Evolutionary conservation across 2,329 filamentous ascomycete genomes (phyloP), one percentile per base, ranked within the genome.

Genomic region (Ploettnerulaceae sp.): DNA sequence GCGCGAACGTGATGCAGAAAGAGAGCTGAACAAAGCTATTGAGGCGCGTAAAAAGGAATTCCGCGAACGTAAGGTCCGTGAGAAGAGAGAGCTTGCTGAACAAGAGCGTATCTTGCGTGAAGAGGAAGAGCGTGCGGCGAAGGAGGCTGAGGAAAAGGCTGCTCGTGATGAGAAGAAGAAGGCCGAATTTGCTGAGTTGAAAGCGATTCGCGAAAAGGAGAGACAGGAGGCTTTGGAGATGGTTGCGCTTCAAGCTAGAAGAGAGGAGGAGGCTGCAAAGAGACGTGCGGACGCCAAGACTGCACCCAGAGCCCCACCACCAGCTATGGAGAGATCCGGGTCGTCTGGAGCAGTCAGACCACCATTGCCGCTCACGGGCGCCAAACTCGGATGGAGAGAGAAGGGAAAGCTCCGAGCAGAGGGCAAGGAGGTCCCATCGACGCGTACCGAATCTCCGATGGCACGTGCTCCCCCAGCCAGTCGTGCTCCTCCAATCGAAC

Each of bases 21-120:
- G 85, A 55, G 93, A 98, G 66, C 79, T 97, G 48, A 87, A 97
- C 73, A 86, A 85, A 69, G 89, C 94, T 72, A 95, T 96, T 69
- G 79, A 84, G 29, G 78, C 82, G 56, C 87, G 93, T 62, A 83
- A 89, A 70, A 91, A 89, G 76, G 89, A 96, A 67, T 81, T 86
- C 62, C 84, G 86, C 59, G 91, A 96, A 64, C 81, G 82, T 58
- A 84, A 84, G 67, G 77, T 87, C 46, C 82, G 85, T 47, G 89
- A 96, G 77, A 89, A 82, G 72, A 77, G 81, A 47, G 89, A 94
- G 70, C 79, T 76, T 40, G 90, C 95, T 67, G 90, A 93, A 67
- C 81, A 82, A 64, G 90, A 95, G 71, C 80, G 82, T 46, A 77
- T 77, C 55, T 74, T 83, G 47, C 78, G 76, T 49, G 93, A 97